phyloP scores from a whole-genome alignment of 306 rosid genomes.

The Argentina anserina region DNA sequence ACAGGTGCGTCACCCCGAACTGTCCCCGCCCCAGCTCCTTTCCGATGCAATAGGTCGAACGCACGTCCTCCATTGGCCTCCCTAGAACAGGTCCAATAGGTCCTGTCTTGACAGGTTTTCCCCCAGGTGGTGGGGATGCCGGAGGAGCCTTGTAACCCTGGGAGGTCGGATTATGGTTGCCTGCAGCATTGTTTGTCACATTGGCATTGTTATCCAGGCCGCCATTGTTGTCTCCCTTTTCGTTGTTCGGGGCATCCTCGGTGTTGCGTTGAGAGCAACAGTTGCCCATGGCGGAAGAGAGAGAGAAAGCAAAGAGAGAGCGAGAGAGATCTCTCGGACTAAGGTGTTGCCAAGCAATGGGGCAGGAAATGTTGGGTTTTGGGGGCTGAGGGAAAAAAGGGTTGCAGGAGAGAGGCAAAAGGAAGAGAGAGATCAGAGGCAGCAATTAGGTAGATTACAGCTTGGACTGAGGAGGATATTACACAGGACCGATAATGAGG shows the following conservation, averaged over 20 bases:
- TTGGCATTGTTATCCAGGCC: not conserved
- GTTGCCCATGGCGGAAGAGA: conserved; percentile 75
- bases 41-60: conserved; percentile 50
- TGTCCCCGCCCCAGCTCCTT: conserved; percentile 95
- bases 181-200: not conserved
- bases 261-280: conserved; percentile 78
- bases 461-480: conserved; percentile 41
- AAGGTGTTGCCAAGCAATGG: conserved; percentile 21
- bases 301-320: not conserved
- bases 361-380: conserved; percentile 36
- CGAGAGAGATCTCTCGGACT: conserved; percentile 16
- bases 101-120: conserved; percentile 31
- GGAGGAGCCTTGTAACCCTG: conserved; percentile 27
- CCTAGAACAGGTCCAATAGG: conserved; percentile 68
- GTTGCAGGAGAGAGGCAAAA: conserved; percentile 17
- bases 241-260: conserved; percentile 27
- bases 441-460: conserved; percentile 39
- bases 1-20: conserved; percentile 81
- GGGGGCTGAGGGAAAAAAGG: conserved; percentile 32
- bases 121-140: conserved; percentile 26
- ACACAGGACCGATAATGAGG: conserved; percentile 59
- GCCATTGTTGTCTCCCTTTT: conserved; percentile 28
- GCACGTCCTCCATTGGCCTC: conserved; percentile 84
- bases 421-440: conserved; percentile 13
- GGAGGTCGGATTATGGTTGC: not conserved